Base-by-base conservation (phyloP, 2,329 filamentous ascomycete species). In the Magnaporthiopsis incrustans region DNA sequence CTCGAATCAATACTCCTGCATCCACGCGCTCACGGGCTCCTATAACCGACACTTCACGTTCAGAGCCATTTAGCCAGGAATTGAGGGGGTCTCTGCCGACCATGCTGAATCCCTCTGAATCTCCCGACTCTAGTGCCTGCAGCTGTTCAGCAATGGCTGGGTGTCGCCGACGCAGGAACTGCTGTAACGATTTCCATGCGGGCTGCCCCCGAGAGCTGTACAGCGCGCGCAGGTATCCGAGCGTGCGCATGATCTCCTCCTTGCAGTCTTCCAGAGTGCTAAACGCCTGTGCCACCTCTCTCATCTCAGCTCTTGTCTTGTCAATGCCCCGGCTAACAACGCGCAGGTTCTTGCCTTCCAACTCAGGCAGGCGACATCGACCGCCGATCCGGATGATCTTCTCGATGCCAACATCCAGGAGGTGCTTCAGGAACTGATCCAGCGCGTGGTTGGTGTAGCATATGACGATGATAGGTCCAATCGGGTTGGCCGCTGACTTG, bases 301-400 rank as follows among this genome's bases (percentile, higher is more conserved):
- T 44, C 25, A 18, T 32, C 38, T 61, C 11, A 59, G 56, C 35
- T 56, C 38, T 44, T 15, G 15, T 64, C 25, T 53, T 63, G 1
- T 18, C 26, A 32, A 33, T 33, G 58, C 4, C 18, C 8, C 22
- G 12, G 4, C 61, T 63, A 5, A 63, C 32, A 4, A 25, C 8
- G 11, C 56, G 50, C n/a, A 63, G n/a, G 26, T 63, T 63, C 27
- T 63, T 57, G n/a, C 56, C 63, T 5, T 64, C 32, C 0, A 68
- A 25, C 5, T 72, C 60, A 4, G 56, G 12, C 22, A 59, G 25
- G 63, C 35, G 64, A 22, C 33, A 62, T 14, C 12, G 35, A 27
- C 15, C 27, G 44, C 88, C 88, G 6, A 90, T 83, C 0, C 88
- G 84, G 32, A 90, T 79, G 33, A 90, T 78, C 8, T 83, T 76